phyloP scores from a whole-genome alignment of 805 yeast genomes.

The Myxozyma udenii region DNA sequence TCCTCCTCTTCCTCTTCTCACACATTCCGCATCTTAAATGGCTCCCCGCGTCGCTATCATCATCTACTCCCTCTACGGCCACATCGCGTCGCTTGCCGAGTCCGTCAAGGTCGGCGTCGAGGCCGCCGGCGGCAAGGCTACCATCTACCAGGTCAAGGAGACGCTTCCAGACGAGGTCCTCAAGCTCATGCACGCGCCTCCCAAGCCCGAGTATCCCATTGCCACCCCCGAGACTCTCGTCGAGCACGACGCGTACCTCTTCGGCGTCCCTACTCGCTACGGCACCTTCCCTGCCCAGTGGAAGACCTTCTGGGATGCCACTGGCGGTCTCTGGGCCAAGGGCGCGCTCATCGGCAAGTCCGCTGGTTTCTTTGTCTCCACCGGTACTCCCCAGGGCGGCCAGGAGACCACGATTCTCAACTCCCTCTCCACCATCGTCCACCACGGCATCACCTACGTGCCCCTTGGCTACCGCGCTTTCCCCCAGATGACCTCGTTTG shows the following conservation, averaged over 20 bases:
- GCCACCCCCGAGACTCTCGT: conserved; percentile 56
- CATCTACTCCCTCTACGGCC: conserved; percentile 80
- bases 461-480: conserved; percentile 73
- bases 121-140: conserved; percentile 66
- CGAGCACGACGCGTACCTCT: conserved; percentile 67
- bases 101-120: conserved; percentile 66
- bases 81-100: conserved; percentile 66
- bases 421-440: conserved; percentile 57
- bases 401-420: conserved; percentile 68
- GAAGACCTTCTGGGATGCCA: conserved; percentile 69
- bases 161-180: conserved; percentile 66
- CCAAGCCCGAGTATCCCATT: conserved; percentile 47
- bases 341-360: conserved; percentile 58
- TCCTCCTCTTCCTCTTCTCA: neutral
- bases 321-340: conserved; percentile 64
- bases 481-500: conserved; percentile 53
- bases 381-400: conserved; percentile 76
- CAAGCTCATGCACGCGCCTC: conserved; percentile 61
- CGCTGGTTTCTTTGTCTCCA: conserved; percentile 67
- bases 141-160: conserved; percentile 76
- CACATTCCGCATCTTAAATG: no score
- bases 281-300: conserved; percentile 77
- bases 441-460: conserved; percentile 73
- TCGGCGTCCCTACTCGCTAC: conserved; percentile 78
- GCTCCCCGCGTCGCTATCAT: conserved; percentile 63